Conservation (phyloP, 306 rosid genomes). For the Prunus davidiana region DNA sequence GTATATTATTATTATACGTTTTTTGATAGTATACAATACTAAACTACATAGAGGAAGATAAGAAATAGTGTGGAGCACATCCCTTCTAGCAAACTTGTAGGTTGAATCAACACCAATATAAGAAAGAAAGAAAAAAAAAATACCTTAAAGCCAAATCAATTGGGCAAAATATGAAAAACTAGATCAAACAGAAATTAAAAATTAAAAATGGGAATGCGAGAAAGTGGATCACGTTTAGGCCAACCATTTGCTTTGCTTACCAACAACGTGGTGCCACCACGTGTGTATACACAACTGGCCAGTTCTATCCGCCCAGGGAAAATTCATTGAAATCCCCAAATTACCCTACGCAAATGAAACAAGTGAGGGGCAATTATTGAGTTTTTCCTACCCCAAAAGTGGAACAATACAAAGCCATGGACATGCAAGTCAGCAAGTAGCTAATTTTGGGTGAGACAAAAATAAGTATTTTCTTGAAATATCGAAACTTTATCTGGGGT, state of each 20-base stretch:
- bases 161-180: too few relatives aligned
- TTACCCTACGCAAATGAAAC: background rate
- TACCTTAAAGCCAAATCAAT: too few relatives aligned
- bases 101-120: too few relatives aligned
- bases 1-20: too few relatives aligned
- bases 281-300: background rate
- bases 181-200: too few relatives aligned
- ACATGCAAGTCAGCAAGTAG: background rate
- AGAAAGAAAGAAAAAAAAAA: too few relatives aligned
- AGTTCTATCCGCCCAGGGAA: background rate
- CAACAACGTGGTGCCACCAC: constrained; percentile 3
- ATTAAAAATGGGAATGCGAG: background rate
- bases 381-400: background rate
- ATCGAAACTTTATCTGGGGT: background rate
- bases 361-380: background rate
- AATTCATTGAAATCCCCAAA: background rate
- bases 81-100: too few relatives aligned
- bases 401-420: background rate
- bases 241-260: constrained; percentile 9
- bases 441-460: background rate
- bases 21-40: too few relatives aligned
- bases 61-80: too few relatives aligned
- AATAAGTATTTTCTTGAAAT: background rate
- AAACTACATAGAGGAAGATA: too few relatives aligned
- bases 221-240: background rate